Evolutionary conservation across 371 early-diverging fungal genomes (phyloP), one percentile per base, ranked within the genome.

Genomic region (Apophysomyces ossiformis): DNA sequence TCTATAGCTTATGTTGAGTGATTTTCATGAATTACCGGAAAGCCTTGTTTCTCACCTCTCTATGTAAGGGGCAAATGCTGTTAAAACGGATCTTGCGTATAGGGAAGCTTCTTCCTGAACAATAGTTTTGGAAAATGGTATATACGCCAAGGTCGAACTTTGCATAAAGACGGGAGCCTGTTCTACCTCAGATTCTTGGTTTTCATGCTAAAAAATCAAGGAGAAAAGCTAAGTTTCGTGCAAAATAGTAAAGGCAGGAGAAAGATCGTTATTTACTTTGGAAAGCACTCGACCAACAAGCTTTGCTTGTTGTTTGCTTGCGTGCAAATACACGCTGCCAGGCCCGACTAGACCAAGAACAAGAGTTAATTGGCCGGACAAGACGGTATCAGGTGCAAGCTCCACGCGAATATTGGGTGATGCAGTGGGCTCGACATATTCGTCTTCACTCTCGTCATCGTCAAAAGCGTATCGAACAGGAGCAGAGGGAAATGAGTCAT

Each of bases 401-500:
- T 50, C 59, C 9, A 58, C 26, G 5, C 45, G 35, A 37, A 62
- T 47, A 7, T 59, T 47, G 12, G 47, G 32, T 9, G 36, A 26
- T 36, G 39, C 41, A 16, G 61, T 32, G 1, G 60, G 47, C 16
- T 13, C 69, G 60, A 77, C 65, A 16, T 61, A 43, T 56, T 78
- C 75, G 12, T 72, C 71, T 36, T 81, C 82, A n/a, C 75, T 73
- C 37, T 65, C 76, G 15, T 67, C 66, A 57, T 77, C 78, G 38
- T 80, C 81, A 5, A 79, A 63, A 35, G 82, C 78, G 60, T 82
- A 82, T 21, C 82, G 68, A 5, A 78, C 75, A 37, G 82, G 82
- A 13, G 79, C 76, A 36, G 74, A 60, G 21, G 77, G 72, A 37
- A 80, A 81, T 4, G 69, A 68, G 9, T 75, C 75, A 13, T 65